Evolutionary conservation across 2,329 filamentous ascomycete species (phyloP).

Genomic region (Calcarisporium arbuscula): DNA sequence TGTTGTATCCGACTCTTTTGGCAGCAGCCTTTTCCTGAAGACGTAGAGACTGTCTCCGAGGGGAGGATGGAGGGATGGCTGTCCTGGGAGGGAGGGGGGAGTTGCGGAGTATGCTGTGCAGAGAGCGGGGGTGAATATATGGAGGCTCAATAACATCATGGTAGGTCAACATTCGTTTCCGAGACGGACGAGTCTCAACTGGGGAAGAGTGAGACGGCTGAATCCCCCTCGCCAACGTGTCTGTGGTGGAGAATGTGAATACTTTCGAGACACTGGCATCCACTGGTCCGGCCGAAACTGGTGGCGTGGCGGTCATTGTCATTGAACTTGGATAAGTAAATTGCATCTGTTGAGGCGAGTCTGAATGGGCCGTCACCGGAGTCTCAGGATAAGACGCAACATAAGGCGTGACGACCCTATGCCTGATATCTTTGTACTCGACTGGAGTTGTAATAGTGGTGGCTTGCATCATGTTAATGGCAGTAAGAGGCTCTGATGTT

Average conservation of each 20-base stretch:
- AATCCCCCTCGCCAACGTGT: conserved; percentile 5
- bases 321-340: conserved; percentile 48
- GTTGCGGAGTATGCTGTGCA: conserved; percentile 61
- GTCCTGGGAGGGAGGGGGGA: conserved; percentile 53
- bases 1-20: conserved; percentile 55
- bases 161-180: conserved; percentile 5
- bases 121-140: conserved; percentile 51
- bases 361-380: conserved; percentile 43
- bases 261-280: conserved; percentile 33
- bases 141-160: too few relatives aligned
- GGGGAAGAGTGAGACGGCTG: conserved; percentile 8
- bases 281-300: conserved; percentile 46
- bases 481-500: conserved; percentile 41
- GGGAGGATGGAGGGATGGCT: conserved; percentile 44
- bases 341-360: conserved; percentile 41
- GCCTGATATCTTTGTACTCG: conserved; percentile 23
- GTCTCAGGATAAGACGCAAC: conserved; percentile 45
- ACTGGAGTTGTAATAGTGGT: conserved; percentile 23
- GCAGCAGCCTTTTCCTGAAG: conserved; percentile 48
- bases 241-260: conserved; percentile 39
- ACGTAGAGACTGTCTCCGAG: conserved; percentile 46
- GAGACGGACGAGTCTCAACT: conserved; percentile 11
- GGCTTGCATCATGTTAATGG: conserved; percentile 37
- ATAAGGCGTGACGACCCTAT: conserved; percentile 36
- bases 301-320: conserved; percentile 55